Evolutionary conservation across 257 asterid genomes (phyloP).

Genomic region (Euphrasia confusa): DNA sequence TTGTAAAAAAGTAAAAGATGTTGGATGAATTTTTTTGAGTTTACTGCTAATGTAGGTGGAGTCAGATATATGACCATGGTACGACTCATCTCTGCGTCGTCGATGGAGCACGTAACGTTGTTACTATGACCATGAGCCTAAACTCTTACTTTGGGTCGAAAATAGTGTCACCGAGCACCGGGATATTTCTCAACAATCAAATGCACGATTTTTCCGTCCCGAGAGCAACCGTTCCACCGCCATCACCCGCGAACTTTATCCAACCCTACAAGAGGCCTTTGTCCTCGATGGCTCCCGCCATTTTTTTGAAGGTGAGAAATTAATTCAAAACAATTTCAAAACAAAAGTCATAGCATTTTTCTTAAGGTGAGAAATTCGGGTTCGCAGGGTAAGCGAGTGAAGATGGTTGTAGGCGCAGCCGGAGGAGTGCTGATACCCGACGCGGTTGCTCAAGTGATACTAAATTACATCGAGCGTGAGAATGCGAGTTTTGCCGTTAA

Average conservation of each 20-base stretch:
- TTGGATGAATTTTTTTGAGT: not conserved
- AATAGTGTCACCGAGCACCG: constrained; percentile 42
- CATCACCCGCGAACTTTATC: constrained; percentile 45
- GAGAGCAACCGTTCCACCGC: constrained; percentile 25
- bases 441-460: constrained; percentile 34
- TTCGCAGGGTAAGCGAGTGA: constrained; percentile 30
- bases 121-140: constrained; percentile 38
- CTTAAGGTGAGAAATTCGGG: no score
- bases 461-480: constrained; percentile 29
- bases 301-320: not conserved
- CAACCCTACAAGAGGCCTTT: constrained; percentile 46
- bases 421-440: constrained; percentile 45
- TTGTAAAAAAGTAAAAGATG: no score
- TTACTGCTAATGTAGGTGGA: constrained; percentile 41
- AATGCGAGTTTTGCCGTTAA: constrained; percentile 33
- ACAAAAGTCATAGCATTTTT: no score
- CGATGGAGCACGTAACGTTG: constrained; percentile 40
- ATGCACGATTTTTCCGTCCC: constrained; percentile 50
- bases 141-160: constrained; percentile 36
- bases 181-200: constrained; percentile 51
- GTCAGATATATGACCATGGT: constrained; percentile 42
- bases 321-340: not conserved
- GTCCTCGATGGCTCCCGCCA: constrained; percentile 47
- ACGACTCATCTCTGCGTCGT: constrained; percentile 44
- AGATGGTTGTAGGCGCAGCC: constrained; percentile 43